These are phyloP conservation scores for Apiotrichum sp. DNA, from an alignment of 1,284 basidiomycete species.

Conservation along the genomic window DNA sequence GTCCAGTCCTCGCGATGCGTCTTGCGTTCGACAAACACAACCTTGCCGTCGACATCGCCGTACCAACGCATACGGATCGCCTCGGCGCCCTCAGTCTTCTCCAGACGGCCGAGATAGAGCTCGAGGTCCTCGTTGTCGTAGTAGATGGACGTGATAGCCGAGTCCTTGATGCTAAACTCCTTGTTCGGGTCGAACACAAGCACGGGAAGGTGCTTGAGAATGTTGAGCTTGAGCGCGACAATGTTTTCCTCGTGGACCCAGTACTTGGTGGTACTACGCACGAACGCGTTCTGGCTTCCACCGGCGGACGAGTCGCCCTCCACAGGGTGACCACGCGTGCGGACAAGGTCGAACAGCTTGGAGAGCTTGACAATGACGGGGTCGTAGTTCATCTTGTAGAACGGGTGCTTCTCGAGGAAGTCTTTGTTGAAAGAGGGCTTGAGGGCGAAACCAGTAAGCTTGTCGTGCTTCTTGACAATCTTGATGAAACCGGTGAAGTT, in stretches of 20 bases:
- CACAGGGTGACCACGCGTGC: conserved; percentile 89
- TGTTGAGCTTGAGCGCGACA: conserved; percentile 90
- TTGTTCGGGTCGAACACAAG: conserved; percentile 95
- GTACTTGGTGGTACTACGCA: conserved; percentile 96
- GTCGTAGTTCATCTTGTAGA: conserved; percentile 66
- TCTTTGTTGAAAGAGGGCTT: conserved; percentile 67
- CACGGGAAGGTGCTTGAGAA: conserved; percentile 87
- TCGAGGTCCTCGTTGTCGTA: conserved; percentile 90
- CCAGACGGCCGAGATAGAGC: conserved; percentile 92
- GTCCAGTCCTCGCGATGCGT: conserved; percentile 99
- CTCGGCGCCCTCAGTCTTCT: conserved; percentile 98
- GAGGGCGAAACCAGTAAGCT: conserved; percentile 56
- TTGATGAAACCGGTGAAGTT: conserved; percentile 99
- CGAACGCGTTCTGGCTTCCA: conserved; percentile 92
- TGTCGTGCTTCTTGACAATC: conserved; percentile 87
- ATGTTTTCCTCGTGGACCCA: conserved; percentile 97
- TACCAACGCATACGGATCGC: conserved; percentile 97
- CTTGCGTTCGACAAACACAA: conserved; percentile 95
- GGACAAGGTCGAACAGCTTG: conserved; percentile 89
- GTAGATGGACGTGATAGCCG: conserved; percentile 58
- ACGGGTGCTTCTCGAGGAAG: conserved; percentile 89
- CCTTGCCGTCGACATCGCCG: conserved; percentile 76
- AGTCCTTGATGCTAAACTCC: conserved; percentile 82
- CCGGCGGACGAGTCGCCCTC: conserved; percentile 90
- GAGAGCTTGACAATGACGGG: conserved; percentile 94